These are phyloP conservation scores for Aspergillus fumigatiaffinis DNA, from an alignment of 2,329 filamentous ascomycete genomes.

Conservation along the genomic window DNA sequence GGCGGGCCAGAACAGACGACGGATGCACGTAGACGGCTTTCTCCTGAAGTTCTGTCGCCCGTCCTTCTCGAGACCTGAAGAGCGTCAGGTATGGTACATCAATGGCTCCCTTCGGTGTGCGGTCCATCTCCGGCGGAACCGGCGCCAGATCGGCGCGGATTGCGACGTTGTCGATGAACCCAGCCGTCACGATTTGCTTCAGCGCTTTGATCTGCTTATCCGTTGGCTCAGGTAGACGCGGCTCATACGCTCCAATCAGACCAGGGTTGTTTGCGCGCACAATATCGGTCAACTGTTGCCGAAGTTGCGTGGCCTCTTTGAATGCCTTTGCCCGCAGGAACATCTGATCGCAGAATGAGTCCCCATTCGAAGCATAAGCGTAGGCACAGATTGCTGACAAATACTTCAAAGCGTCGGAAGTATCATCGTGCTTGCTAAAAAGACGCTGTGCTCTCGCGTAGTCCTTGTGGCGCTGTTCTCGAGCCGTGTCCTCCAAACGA, in stretches of 20 bases:
- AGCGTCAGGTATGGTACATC: conserved; percentile 90
- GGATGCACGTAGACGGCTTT: conserved; percentile 84
- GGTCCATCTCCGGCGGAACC: conserved; percentile 60
- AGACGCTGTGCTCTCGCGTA: conserved; percentile 71
- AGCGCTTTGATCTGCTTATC: conserved; percentile 71
- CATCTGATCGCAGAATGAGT: conserved; percentile 73
- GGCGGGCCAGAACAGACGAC: conserved; percentile 70
- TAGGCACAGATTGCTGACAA: conserved; percentile 86
- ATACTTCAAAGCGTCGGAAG: conserved; percentile 83
- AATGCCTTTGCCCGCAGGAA: conserved; percentile 86
- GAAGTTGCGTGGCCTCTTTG: conserved; percentile 78
- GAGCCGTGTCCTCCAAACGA: conserved; percentile 65
- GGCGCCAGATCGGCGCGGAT: conserved; percentile 86
- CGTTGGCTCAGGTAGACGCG: conserved; percentile 56
- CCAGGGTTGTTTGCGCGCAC: conserved; percentile 68
- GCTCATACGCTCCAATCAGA: conserved; percentile 36
- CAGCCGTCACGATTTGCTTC: conserved; percentile 86
- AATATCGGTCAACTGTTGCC: conserved; percentile 76
- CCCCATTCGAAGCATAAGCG: conserved; percentile 63
- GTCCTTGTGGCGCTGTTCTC: conserved; percentile 60
- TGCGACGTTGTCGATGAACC: conserved; percentile 91
- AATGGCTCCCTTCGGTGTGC: conserved; percentile 78
- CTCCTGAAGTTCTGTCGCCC: conserved; percentile 48
- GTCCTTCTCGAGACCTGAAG: conserved; percentile 58
- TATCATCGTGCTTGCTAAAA: conserved; percentile 76